Base-by-base conservation (phyloP, 495 filamentous ascomycete species). In the Neurospora africana region DNA sequence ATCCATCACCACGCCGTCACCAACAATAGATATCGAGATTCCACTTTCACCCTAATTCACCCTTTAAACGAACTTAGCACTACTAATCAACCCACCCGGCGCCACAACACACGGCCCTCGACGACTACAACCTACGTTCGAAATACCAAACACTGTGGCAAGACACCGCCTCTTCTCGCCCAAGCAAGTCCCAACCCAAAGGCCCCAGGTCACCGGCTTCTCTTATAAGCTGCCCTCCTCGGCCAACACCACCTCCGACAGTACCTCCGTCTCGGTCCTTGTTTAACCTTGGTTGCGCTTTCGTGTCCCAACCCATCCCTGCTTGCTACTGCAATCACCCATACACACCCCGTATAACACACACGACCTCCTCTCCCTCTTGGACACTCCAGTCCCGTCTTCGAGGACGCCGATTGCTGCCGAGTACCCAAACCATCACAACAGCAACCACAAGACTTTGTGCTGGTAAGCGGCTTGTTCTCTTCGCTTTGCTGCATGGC, bases 271-370 rank as follows among this genome's bases (percentile, higher is more conserved):
- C 69, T 65, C 43, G 58, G 65, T 33, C 41, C 27, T 72, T 68
- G 65, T 72, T 61, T 43, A 68, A 72, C 68, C 21, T 30, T 69
- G 44, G 68, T 37, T 69, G 65, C 61, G 65, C 70, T 65, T 33
- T 35, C 27, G 27, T 65, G 53, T 65, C 53, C 53, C 53, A 33
- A 65, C 53, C 27, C 53, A 33, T 65, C 53, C 53, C 53, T 65
- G 53, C 70, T 71, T 47, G 68, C 58, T 71, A 17, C 72, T 71
- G 72, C 72, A 74, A 58, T 40, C 38, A 71, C 38, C 71, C 71
- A 73, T 70, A 36, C 37, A 21, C 40, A 53, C 36, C 23, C 68
- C 27, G 68, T 58, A 33, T 61, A 61, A 53, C 21, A 38, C 37
- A 38, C 37, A 38, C 43, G 43, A 58, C 47, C 47, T 36, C 8